Conservation (phyloP, 768 basidiomycete species). For the Leccinellum rugosiceps region DNA sequence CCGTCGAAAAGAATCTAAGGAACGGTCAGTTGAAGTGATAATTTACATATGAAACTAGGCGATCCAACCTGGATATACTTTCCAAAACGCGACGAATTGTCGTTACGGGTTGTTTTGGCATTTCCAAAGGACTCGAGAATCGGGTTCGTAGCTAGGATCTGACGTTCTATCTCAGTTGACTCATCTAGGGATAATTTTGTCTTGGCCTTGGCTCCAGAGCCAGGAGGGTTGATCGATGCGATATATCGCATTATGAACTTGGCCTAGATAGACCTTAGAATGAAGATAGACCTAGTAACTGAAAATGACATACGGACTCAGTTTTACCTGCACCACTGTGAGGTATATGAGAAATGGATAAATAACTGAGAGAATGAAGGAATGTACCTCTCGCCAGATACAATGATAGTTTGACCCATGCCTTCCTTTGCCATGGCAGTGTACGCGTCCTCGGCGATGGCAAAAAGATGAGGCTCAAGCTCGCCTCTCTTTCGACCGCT, state of each 20-base stretch:
- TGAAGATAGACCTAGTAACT: neutral
- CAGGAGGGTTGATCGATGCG: slow-evolving; percentile 91
- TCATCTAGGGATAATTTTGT: slow-evolving; percentile 77
- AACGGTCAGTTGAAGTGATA: neutral
- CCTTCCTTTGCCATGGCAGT: slow-evolving; percentile 94
- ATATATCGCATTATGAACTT: slow-evolving; percentile 99
- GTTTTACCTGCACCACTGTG: slow-evolving; percentile 98
- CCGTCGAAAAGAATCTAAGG: slow-evolving; percentile 93
- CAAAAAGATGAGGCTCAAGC: slow-evolving; percentile 95
- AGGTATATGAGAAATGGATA: slow-evolving; percentile 8
- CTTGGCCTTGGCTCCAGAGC: slow-evolving; percentile 55
- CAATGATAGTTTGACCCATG: slow-evolving; percentile 97
- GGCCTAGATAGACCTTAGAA: slow-evolving; percentile 47
- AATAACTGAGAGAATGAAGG: neutral
- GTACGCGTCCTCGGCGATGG: slow-evolving; percentile 98
- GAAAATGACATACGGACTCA: slow-evolving; percentile 66
- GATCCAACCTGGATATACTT: slow-evolving; percentile 89
- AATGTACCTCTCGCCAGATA: slow-evolving; percentile 91
- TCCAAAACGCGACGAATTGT: slow-evolving; percentile 98
- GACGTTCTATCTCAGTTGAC: slow-evolving; percentile 92
- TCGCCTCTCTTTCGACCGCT: slow-evolving; percentile 90
- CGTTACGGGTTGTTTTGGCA: slow-evolving; percentile 98
- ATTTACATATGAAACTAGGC: neutral
- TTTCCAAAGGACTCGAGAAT: slow-evolving; percentile 99
- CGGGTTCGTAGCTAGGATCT: slow-evolving; percentile 98